Evolutionary conservation across 192 early-diverging fungal species (phyloP), one percentile per base, ranked within the genome.

Genomic region (Spizellomyces punctatus): DNA sequence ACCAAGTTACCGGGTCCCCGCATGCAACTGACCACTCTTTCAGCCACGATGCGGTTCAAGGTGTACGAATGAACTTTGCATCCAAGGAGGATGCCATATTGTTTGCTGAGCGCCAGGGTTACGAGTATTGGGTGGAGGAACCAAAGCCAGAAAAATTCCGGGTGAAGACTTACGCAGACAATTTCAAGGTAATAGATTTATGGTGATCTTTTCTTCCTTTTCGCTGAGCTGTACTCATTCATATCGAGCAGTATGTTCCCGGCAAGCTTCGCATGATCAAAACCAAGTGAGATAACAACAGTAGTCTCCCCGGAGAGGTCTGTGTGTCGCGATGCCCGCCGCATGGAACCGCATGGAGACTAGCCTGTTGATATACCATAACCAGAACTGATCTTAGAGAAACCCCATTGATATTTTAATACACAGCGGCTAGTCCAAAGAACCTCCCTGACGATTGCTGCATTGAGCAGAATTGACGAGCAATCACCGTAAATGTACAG

Each of bases 31-130:
- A 36, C 27, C 27, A 36, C 27, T 36, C 27, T 3, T 46, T 17
- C 69, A 94, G 92, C 63, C 85, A 91, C 52, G 96, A 99, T 78
- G 81, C 89, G 46, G 85, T 92, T 79, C 87, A 95, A 77, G 91
- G 91, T 12, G 78, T 95, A 48, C 76, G 79, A 10, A 81, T 97
- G 80, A 92, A 94, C 77, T 99, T 99, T 79, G 54, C 72, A 19
- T 79, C 84, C 43, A 94, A 92, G 79, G 94, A 99, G 72, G 92
- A 92, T 46, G 95, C 96, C 42, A 85, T 96, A 64, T 76, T 85
- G 47, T 99, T 99, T 85, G 96, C 94, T n/a, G 93, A 97, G 77
- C 91, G 92, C 66, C 94, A 97, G 81, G 95, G 95, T 5, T 98
- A 94, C 89, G 89, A 89, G 46, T 94, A 94, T 79, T 90, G 88